These are phyloP conservation scores for Pontederia paniculata DNA, from an alignment of 176 grass and related monocot species.

Conservation along the genomic window DNA sequence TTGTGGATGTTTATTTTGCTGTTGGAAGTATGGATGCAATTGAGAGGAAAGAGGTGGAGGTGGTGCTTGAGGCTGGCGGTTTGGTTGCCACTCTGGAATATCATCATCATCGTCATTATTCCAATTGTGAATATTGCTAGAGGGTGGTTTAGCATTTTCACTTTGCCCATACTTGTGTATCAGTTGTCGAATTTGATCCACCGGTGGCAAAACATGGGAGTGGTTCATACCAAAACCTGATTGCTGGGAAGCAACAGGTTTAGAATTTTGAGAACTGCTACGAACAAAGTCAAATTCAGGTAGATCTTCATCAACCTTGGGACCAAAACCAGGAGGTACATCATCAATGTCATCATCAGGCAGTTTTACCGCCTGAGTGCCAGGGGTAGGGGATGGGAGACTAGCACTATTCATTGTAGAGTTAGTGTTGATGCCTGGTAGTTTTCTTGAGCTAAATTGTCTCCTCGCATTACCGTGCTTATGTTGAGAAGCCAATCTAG, in stretches of 20 bases:
- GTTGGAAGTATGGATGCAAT: conserved; percentile 29
- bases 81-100: conserved; percentile 61
- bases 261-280: conserved; percentile 8
- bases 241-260: background rate
- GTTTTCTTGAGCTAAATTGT: conserved; percentile 31
- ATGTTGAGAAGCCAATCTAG: conserved; percentile 27
- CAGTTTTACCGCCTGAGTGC: background rate
- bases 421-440: conserved; percentile 28
- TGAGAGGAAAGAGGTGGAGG: conserved; percentile 21
- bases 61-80: background rate
- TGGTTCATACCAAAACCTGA: too few relatives aligned
- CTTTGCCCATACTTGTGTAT: conserved; percentile 37
- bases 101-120: conserved; percentile 35
- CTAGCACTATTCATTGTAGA: conserved; percentile 3
- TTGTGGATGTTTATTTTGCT: background rate
- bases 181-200: conserved; percentile 30
- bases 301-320: conserved; percentile 42
- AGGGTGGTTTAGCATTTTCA: conserved; percentile 16
- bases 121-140: conserved; percentile 23
- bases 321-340: conserved; percentile 36
- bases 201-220: background rate
- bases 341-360: conserved; percentile 25
- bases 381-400: conserved; percentile 9
- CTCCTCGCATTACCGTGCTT: conserved; percentile 24
- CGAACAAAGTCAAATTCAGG: conserved; percentile 39